phyloP scores from a whole-genome alignment of 2,329 filamentous ascomycete species.

The Colletotrichum sp. region DNA sequence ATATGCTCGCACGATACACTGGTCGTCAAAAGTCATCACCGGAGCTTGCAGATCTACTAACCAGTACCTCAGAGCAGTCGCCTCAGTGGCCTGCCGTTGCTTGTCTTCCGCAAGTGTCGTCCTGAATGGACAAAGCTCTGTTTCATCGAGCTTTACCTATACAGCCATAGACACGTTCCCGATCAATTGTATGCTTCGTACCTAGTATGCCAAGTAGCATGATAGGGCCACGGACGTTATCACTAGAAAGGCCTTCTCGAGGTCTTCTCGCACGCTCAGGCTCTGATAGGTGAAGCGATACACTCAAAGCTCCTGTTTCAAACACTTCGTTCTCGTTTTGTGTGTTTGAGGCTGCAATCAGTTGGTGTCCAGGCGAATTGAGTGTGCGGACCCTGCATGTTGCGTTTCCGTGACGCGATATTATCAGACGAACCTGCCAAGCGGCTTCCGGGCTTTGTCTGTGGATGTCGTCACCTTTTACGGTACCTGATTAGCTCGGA shows the following conservation, averaged over 20 bases:
- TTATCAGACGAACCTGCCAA: neutral
- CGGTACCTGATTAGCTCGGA: neutral
- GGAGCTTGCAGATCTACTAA: fast-evolving
- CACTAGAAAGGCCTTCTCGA: neutral
- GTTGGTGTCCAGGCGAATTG: neutral
- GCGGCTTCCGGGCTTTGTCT: neutral
- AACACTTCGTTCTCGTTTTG: neutral
- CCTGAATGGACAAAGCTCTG: neutral
- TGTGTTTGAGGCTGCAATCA: neutral
- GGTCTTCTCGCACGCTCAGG: neutral
- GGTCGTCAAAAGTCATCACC: fast-evolving
- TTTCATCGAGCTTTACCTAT: neutral
- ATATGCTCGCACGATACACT: neutral
- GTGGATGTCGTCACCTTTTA: neutral
- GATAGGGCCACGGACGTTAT: neutral
- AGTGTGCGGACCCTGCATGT: neutral
- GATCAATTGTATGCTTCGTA: neutral
- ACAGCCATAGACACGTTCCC: neutral
- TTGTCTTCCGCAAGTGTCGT: fast-evolving
- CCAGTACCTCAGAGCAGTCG: fast-evolving
- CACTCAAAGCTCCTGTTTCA: neutral
- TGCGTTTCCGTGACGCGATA: neutral
- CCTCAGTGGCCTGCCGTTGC: neutral
- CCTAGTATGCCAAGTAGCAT: neutral
- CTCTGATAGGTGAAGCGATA: neutral